Base-by-base conservation (phyloP, 352 stramenopile genomes). In the Pythium sp. region DNA sequence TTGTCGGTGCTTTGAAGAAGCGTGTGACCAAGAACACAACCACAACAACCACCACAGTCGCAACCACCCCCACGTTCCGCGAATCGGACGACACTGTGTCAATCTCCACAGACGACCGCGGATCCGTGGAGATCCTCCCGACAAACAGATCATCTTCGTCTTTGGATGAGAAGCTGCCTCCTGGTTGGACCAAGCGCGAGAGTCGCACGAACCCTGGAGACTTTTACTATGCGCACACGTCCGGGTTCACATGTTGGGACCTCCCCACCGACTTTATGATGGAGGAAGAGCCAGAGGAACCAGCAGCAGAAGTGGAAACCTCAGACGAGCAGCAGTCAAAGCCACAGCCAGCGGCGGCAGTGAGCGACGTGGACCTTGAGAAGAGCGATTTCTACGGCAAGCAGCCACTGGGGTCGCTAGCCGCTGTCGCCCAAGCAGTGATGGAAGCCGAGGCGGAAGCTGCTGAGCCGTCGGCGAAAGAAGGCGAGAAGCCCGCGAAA, bases 141-240 rank as follows among this genome's bases (percentile, higher is more conserved):
- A 51, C 20, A 24, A 22, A 51, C 18, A 51, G 43, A 51, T 7
- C 43, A 2, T 51, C 54, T 14, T 38, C 26, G 26, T 58, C 75
- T 22, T 8, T 49, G 2, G 65, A 68, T 32, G 62, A 79, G 14
- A 59, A 63, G 24, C 62, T 84, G 24, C 80, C 72, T 49, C 74
- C 61, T 3, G 82, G 82, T 18, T 95, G 87, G 87, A 84, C 70
- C 5, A 82, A 82, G 58, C 76, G 87, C 49, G 79, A 92, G 62
- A 95, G 87, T 66, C 84, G 84, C 28, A 76, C 74, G 22, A 79
- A 86, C 54, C 78, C 79, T 18, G 82, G 84, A 3, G 80, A 83
- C 6, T 89, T 81, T 60, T 94, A 91, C 66, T 90, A 87, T 53
- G 87, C 82, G 55, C 75, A 92, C 47, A 65, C 78, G 38, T 82